Evolutionary conservation across 108 stramenopile genomes (phyloP).

Genomic region (Nitzschia sp.): DNA sequence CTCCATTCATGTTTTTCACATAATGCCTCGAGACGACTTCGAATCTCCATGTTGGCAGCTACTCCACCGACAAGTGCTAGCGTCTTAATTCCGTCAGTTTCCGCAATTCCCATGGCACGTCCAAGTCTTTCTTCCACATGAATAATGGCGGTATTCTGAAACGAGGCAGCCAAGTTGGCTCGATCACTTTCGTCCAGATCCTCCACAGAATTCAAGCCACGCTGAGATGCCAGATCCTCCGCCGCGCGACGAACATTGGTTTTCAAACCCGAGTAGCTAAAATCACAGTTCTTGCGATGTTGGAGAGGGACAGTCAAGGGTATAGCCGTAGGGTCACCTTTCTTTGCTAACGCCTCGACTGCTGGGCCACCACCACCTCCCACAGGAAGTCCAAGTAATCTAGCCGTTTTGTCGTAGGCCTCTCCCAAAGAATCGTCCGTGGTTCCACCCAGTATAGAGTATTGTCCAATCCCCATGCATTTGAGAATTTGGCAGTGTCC

Average conservation of each 20-base stretch:
- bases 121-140: constrained; percentile 91
- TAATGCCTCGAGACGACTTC: constrained; percentile 66
- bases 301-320: constrained; percentile 86
- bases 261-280: constrained; percentile 96
- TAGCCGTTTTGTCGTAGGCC: constrained; percentile 93
- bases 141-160: constrained; percentile 90
- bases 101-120: constrained; percentile 70
- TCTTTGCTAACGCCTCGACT: constrained; percentile 81
- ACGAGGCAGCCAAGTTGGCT: constrained; percentile 90
- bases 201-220: constrained; percentile 50
- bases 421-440: constrained; percentile 96
- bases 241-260: constrained; percentile 80
- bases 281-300: constrained; percentile 90
- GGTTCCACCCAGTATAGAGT: constrained; percentile 90
- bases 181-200: constrained; percentile 60
- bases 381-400: constrained; percentile 84
- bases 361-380: constrained; percentile 96
- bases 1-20: constrained; percentile 69
- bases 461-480: constrained; percentile 85
- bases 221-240: constrained; percentile 57
- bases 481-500: constrained; percentile 95
- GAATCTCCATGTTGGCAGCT: constrained; percentile 92
- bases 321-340: constrained; percentile 81
- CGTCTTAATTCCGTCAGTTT: constrained; percentile 58
- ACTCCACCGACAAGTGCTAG: constrained; percentile 98